Evolutionary conservation across 2,329 filamentous ascomycete species (phyloP).

Genomic region (Pezizomycotina sp.): DNA sequence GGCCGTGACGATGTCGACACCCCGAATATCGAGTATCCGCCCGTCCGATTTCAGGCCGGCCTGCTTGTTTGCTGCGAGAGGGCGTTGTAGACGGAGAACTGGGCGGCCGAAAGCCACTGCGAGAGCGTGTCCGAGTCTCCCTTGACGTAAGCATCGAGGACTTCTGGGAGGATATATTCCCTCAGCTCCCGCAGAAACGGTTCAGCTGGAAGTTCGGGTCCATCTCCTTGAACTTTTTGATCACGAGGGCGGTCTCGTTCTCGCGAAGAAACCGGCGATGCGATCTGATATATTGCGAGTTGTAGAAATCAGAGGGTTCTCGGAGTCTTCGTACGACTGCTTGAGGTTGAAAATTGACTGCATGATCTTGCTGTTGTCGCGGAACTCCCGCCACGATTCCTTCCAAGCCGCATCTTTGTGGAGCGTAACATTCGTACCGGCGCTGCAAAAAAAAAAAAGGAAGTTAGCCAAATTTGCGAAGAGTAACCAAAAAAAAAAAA

Average conservation of each 20-base stretch:
- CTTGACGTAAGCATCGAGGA: slow-evolving; percentile 94
- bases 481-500: slow-evolving; percentile 2
- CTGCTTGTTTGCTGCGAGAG: slow-evolving; percentile 83
- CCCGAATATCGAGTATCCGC: slow-evolving; percentile 82
- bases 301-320: slow-evolving; percentile 86
- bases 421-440: slow-evolving; percentile 81
- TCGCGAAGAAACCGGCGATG: slow-evolving; percentile 94
- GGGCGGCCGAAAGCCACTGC: slow-evolving; percentile 87
- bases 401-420: slow-evolving; percentile 98
- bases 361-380: slow-evolving; percentile 72
- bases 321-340: slow-evolving; percentile 81
- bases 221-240: slow-evolving; percentile 95
- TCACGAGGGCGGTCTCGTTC: slow-evolving; percentile 92
- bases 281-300: slow-evolving; percentile 87
- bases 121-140: slow-evolving; percentile 81
- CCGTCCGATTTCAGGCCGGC: slow-evolving; percentile 89
- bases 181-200: slow-evolving; percentile 88
- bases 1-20: slow-evolving; percentile 73
- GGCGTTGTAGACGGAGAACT: slow-evolving; percentile 94
- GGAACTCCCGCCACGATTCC: slow-evolving; percentile 94
- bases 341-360: slow-evolving; percentile 78
- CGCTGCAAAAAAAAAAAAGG: slow-evolving; percentile 40
- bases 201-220: slow-evolving; percentile 91
- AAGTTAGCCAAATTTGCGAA: slow-evolving; percentile 16
- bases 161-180: slow-evolving; percentile 94